Evolutionary conservation across 352 stramenopile genomes (phyloP).

Genomic region (Phytophthora niederhauseri): DNA sequence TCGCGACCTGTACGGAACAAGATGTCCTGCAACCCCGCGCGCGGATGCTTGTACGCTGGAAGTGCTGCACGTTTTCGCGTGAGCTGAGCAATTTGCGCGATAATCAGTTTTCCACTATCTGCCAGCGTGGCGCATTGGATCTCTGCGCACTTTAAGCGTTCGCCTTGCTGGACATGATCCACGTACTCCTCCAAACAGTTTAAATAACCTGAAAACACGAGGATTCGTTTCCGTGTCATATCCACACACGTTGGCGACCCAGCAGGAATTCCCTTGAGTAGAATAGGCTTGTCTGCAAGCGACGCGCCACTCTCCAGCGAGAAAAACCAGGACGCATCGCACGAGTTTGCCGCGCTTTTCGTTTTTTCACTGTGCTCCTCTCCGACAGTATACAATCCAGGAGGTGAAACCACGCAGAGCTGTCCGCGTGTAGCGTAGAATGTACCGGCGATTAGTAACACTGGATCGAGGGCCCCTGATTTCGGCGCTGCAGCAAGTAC

Average conservation of each 20-base stretch:
- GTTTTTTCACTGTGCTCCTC: constrained; percentile 45
- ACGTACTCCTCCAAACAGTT: constrained; percentile 75
- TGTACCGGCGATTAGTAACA: constrained; percentile 72
- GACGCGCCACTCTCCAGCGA: constrained; percentile 50
- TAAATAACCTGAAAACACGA: constrained; percentile 74
- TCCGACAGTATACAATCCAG: constrained; percentile 51
- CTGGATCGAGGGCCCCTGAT: constrained; percentile 59
- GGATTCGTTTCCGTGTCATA: constrained; percentile 43
- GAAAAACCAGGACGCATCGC: constrained; percentile 78
- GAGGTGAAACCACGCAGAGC: constrained; percentile 71
- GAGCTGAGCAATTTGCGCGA: constrained; percentile 39
- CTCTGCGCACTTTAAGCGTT: background rate
- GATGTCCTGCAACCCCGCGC: constrained; percentile 57
- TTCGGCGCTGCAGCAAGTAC: constrained; percentile 38
- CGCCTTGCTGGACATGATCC: constrained; percentile 25
- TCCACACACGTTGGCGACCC: constrained; percentile 74
- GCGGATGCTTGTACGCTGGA: constrained; percentile 51
- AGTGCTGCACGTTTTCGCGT: constrained; percentile 47
- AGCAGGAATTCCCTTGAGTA: constrained; percentile 64
- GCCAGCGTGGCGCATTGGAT: constrained; percentile 19
- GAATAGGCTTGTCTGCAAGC: constrained; percentile 39
- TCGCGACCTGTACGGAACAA: constrained; percentile 49
- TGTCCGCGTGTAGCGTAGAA: constrained; percentile 68
- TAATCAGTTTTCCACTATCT: constrained; percentile 38
- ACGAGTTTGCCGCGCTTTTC: constrained; percentile 52